phyloP scores from a whole-genome alignment of 805 yeast species.

The Candida chilensis region DNA sequence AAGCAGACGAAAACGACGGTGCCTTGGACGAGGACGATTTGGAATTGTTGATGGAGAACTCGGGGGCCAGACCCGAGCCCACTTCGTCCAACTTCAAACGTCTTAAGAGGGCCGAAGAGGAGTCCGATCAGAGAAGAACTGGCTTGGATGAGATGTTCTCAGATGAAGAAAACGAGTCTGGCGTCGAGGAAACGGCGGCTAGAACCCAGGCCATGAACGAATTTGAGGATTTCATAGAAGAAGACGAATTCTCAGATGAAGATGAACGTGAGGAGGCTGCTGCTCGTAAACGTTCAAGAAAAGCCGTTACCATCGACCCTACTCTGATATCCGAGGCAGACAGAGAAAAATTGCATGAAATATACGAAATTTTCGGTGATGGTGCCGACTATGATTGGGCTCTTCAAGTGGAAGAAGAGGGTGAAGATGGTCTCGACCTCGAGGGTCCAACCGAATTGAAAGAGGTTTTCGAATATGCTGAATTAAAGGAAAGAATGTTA shows the following conservation, averaged over 20 bases:
- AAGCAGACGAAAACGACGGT: conserved; percentile 43
- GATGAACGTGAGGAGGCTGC: conserved; percentile 38
- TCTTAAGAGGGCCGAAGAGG: conserved; percentile 61
- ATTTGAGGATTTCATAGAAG: conserved; percentile 95
- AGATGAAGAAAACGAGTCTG: conserved; percentile 43
- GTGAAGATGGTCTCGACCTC: conserved; percentile 46
- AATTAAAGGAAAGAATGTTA: conserved; percentile 80
- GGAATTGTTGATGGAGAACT: conserved; percentile 83
- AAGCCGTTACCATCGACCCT: conserved; percentile 35
- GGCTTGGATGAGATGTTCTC: conserved; percentile 66
- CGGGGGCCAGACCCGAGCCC: conserved; percentile 54
- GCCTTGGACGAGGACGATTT: conserved; percentile 92
- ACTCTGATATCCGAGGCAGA: conserved; percentile 59
- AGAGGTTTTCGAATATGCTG: conserved; percentile 93
- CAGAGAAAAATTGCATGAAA: conserved; percentile 85
- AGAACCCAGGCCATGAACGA: conserved; percentile 52
- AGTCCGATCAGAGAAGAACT: conserved; percentile 6
- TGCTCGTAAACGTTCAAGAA: conserved; percentile 20
- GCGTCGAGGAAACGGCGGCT: conserved; percentile 11
- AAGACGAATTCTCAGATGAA: conserved; percentile 91
- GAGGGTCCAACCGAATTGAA: conserved; percentile 56
- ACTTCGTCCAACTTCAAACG: conserved; percentile 60
- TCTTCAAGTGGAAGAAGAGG: conserved; percentile 73
- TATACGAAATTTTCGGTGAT: conserved; percentile 93
- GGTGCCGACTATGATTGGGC: conserved; percentile 99